Evolutionary conservation across 352 stramenopile genomes (phyloP), one percentile per base, ranked within the genome.

Genomic region (Pythium vanterpoolii): DNA sequence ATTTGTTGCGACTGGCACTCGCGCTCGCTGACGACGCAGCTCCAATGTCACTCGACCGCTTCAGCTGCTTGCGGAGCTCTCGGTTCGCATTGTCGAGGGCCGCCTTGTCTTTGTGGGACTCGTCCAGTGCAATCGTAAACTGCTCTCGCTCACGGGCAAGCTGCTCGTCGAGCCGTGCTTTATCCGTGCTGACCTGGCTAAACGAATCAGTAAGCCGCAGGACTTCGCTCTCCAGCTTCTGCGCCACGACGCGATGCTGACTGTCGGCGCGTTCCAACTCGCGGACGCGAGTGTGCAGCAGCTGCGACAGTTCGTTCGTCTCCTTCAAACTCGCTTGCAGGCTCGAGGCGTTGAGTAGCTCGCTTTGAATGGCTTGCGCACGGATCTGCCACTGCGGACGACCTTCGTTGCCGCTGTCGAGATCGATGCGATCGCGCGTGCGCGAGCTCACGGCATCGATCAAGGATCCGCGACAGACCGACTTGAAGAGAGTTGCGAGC

Each of bases 21-120:
- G 33, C 31, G 33, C 33, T 49, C 1, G 46, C 11, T 14, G 55
- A 38, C 7, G 45, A n/a, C 10, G 34, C 52, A 4, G 39, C 33
- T 7, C 68, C 68, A 43, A 76, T 66, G 9, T 91, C 80, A 40
- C 72, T 91, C 2, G 71, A 76, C 21, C 83, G 81, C 54, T 91
- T 85, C 18, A 95, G 50, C 38, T 93, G 81, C 60, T 95, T 95
- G 9, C 83, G 83, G 11, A 95, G 67, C 36, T 93, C 79, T 14
- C 82, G 77, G 56, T 90, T 93, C 31, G 81, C 39, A 18, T 77
- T 71, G 56, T 90, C 87, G 16, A 93, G 57, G 14, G 75, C 62
- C 6, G 77, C 74, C 50, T 90, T 91, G 45, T 95, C 83, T 64
- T 95, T 95, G 61, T 93, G 86, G 11, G 74, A 89, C 56, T 93